Evolutionary conservation across 2,329 filamentous ascomycete genomes (phyloP).

Genomic region (Myriangium duriaei): DNA sequence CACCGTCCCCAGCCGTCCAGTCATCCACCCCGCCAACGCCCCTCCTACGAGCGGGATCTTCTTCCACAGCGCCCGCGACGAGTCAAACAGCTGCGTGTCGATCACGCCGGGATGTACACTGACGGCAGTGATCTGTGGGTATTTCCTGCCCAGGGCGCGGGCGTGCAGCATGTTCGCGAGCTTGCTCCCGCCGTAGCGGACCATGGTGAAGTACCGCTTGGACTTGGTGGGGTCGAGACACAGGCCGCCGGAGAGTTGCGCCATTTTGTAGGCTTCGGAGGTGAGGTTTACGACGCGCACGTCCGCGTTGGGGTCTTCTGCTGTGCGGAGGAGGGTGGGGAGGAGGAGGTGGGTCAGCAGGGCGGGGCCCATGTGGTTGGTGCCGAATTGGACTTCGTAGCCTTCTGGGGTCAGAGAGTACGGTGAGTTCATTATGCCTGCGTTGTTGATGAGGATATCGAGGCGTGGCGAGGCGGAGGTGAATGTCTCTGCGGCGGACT

Average conservation of each 20-base stretch:
- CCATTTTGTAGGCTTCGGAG: conserved; percentile 19
- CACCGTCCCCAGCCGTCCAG: too few species aligned
- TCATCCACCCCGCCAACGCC: too few species aligned
- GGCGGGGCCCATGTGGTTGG: conserved; percentile 40
- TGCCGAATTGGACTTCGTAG: conserved; percentile 39
- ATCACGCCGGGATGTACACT: conserved; percentile 32
- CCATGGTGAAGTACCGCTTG: conserved; percentile 14
- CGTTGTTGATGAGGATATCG: conserved; percentile 35
- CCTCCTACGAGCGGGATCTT: neutral
- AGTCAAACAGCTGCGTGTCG: conserved; percentile 27
- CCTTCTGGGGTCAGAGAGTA: conserved; percentile 32
- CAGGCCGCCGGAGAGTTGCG: conserved; percentile 17
- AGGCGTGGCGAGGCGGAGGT: conserved; percentile 25
- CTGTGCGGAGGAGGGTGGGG: conserved; percentile 26
- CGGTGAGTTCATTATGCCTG: conserved; percentile 29
- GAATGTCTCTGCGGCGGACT: conserved; percentile 20
- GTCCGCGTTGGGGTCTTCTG: conserved; percentile 25
- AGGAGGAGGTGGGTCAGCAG: conserved; percentile 28
- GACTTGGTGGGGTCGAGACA: conserved; percentile 19
- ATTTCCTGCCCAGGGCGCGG: conserved; percentile 28
- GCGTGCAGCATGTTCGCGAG: conserved; percentile 38
- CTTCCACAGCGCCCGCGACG: conserved; percentile 13
- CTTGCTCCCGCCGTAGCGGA: conserved; percentile 35
- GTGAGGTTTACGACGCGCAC: conserved; percentile 33
- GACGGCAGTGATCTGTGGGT: conserved; percentile 30